A percentile compares a stretch with the other conserved stretches of the same genome.
phyloP scores from a whole-genome alignment of 1,284 basidiomycete species.

The Serendipita sp. region DNA sequence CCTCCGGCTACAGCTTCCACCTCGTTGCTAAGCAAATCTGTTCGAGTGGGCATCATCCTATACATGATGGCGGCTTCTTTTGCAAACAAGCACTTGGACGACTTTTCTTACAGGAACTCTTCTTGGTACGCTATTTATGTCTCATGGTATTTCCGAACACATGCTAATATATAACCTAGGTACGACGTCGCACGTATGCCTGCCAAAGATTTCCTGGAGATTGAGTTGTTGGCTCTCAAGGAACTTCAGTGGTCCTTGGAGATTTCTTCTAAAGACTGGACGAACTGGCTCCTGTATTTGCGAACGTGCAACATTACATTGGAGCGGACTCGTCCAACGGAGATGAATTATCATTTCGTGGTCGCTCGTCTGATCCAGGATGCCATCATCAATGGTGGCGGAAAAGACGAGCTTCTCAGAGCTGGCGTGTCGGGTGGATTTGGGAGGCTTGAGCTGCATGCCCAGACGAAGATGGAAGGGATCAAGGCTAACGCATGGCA shows the following conservation, averaged over 20 bases:
- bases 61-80: slow-evolving; percentile 6
- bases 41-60: not conserved
- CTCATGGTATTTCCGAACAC: not conserved
- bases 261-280: slow-evolving; percentile 5
- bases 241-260: slow-evolving; percentile 7
- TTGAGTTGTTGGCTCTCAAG: slow-evolving; percentile 7
- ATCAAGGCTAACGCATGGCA: not conserved
- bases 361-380: slow-evolving; percentile 4
- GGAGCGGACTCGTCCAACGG: slow-evolving; percentile 3
- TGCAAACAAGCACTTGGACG: slow-evolving; percentile 6
- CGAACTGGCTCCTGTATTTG: slow-evolving; percentile 1
- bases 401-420: not conserved
- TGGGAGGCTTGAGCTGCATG: not conserved
- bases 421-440: not conserved
- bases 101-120: slow-evolving; percentile 6
- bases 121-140: not conserved
- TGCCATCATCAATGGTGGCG: not conserved
- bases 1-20: not conserved
- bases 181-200: slow-evolving; percentile 3
- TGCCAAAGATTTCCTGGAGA: not conserved
- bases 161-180: not conserved
- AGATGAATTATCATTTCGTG: not conserved
- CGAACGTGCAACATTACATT: slow-evolving; percentile 5
- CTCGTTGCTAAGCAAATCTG: not conserved
- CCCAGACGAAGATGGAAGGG: not conserved